These are phyloP conservation scores for Amanita rimosa DNA, from an alignment of 768 basidiomycete genomes.

Conservation along the genomic window DNA sequence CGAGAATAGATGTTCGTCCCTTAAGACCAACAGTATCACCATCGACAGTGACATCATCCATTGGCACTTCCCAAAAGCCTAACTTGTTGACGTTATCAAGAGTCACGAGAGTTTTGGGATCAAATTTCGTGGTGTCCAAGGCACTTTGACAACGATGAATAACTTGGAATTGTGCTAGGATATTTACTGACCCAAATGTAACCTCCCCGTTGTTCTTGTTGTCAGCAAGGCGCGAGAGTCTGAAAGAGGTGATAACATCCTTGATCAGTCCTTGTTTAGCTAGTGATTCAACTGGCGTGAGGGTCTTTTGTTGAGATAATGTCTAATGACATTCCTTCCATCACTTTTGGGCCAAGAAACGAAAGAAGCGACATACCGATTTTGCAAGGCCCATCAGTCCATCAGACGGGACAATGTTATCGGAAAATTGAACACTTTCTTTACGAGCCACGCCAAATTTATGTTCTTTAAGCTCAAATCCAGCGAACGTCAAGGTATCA, in stretches of 20 bases:
- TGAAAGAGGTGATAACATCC: conserved; percentile 65
- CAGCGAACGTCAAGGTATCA: conserved; percentile 57
- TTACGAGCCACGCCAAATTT: conserved; percentile 54
- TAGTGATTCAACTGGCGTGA: conserved; percentile 66
- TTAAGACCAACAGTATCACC: conserved; percentile 37
- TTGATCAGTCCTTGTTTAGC: conserved; percentile 43
- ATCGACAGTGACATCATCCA: conserved; percentile 50
- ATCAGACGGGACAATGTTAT: conserved; percentile 40
- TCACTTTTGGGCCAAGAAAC: not conserved
- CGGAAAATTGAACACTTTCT: conserved; percentile 56
- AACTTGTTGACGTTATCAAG: conserved; percentile 48
- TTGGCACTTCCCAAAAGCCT: conserved; percentile 75
- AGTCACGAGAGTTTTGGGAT: conserved; percentile 42
- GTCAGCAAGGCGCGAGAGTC: conserved; percentile 66
- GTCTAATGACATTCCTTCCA: conserved; percentile 18
- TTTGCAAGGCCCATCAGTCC: conserved; percentile 72
- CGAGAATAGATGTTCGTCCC: conserved; percentile 64
- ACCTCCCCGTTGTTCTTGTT: conserved; percentile 66
- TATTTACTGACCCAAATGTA: conserved; percentile 49
- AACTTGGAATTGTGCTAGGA: not conserved
- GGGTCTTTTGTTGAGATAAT: conserved; percentile 52
- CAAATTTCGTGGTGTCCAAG: conserved; percentile 61
- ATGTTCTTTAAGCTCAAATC: conserved; percentile 43
- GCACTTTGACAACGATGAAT: conserved; percentile 20
- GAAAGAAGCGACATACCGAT: conserved; percentile 32